phyloP scores from a whole-genome alignment of 176 grass and related monocot species.

The Cenchrus purpureus region DNA sequence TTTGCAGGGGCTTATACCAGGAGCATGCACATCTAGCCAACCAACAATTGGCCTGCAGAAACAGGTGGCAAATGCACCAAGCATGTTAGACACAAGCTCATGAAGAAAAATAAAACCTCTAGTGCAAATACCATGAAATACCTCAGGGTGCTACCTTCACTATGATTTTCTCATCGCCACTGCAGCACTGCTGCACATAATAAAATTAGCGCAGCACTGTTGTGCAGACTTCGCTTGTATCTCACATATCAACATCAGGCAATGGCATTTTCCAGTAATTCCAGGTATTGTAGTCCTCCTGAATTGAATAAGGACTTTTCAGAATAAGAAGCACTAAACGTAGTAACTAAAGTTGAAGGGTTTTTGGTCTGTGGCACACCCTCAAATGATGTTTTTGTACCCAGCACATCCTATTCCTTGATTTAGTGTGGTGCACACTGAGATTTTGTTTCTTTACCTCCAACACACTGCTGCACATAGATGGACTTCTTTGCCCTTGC shows the following conservation, averaged over 20 bases:
- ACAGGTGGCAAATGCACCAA: neutral
- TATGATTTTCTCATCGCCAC: conserved; percentile 16
- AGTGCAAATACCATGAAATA: neutral
- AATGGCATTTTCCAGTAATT: conserved; percentile 94
- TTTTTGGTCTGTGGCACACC: too few relatives aligned
- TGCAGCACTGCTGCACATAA: neutral
- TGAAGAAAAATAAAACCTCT: neutral
- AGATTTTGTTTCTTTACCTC: too few relatives aligned
- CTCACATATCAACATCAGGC: conserved; percentile 70
- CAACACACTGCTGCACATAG: too few relatives aligned
- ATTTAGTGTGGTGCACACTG: too few relatives aligned
- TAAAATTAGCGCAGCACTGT: neutral
- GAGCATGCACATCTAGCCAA: conserved; percentile 40
- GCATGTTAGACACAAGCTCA: neutral
- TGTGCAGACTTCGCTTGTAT: neutral
- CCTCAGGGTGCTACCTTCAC: conserved; percentile 22
- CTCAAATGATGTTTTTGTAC: too few relatives aligned
- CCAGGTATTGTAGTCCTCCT: conserved; percentile 90
- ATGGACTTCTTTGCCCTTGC: too few relatives aligned
- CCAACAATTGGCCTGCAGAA: conserved; percentile 55
- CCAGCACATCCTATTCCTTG: too few relatives aligned
- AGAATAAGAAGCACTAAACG: conserved; percentile 22
- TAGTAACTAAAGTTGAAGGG: neutral
- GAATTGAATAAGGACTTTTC: conserved; percentile 34
- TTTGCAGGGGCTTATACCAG: conserved; percentile 20